These are phyloP conservation scores for Hymenoscyphus fraxineus DNA, from an alignment of 2,329 filamentous ascomycete genomes.

Conservation along the genomic window DNA sequence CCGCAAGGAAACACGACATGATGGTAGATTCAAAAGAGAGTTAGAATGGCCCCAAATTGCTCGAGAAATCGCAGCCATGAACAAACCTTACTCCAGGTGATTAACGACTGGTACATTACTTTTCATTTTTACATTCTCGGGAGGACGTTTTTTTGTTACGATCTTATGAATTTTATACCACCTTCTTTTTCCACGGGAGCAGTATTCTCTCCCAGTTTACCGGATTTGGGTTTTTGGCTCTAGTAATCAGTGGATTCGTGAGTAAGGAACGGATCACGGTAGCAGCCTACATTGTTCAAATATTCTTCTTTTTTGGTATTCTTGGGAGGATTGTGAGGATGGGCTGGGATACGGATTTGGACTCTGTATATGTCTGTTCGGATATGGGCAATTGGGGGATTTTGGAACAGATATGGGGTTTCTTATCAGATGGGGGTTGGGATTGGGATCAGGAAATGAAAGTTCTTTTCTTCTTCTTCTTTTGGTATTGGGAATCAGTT, in stretches of 20 bases:
- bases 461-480: neutral
- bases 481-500: neutral
- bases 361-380: constrained; percentile 1
- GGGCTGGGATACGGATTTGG: neutral
- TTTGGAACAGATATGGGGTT: neutral
- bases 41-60: constrained; percentile 88
- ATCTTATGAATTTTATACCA: constrained; percentile 13
- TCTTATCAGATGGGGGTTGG: neutral
- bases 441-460: neutral
- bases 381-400: neutral
- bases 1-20: constrained; percentile 40
- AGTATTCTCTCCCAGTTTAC: no score
- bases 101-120: neutral
- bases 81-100: constrained; percentile 80
- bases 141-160: constrained; percentile 18
- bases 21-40: constrained; percentile 61
- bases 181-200: neutral
- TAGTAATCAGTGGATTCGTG: neutral
- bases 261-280: neutral
- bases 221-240: neutral
- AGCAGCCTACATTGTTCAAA: neutral
- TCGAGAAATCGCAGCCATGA: constrained; percentile 91
- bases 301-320: neutral
- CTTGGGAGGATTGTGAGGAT: neutral
- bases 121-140: constrained; percentile 7